phyloP scores from a whole-genome alignment of 2,329 filamentous ascomycete genomes.

The Penicillium sp. region DNA sequence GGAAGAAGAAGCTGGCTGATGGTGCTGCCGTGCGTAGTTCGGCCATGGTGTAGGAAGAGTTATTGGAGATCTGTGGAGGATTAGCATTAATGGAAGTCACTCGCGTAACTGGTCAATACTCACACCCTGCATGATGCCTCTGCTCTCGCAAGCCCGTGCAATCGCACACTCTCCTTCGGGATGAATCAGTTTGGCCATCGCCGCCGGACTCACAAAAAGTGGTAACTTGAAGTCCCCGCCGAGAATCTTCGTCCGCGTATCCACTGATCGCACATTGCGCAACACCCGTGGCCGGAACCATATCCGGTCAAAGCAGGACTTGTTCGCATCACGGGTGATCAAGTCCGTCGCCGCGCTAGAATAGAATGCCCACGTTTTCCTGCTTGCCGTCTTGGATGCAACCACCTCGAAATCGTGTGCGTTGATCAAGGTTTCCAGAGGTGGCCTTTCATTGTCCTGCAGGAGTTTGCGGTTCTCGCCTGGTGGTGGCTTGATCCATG shows the following conservation, averaged over 20 bases:
- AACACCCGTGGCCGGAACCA: constrained; percentile 62
- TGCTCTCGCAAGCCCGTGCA: constrained; percentile 53
- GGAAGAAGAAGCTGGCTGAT: constrained; percentile 53
- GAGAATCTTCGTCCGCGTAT: constrained; percentile 57
- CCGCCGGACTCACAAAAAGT: constrained; percentile 65
- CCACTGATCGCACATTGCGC: constrained; percentile 57
- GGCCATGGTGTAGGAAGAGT: constrained; percentile 59
- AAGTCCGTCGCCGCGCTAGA: constrained; percentile 67
- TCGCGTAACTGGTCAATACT: constrained; percentile 9
- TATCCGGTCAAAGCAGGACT: constrained; percentile 57
- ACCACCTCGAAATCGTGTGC: constrained; percentile 63
- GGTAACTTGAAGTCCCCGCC: constrained; percentile 57
- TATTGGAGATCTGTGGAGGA: constrained; percentile 56
- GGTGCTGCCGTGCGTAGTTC: constrained; percentile 54
- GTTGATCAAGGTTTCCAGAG: constrained; percentile 59
- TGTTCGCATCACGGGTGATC: constrained; percentile 60
- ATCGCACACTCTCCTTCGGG: constrained; percentile 64
- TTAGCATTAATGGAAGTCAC: neutral
- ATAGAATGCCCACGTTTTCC: constrained; percentile 71
- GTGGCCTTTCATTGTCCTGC: constrained; percentile 48
- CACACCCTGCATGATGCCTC: constrained; percentile 60
- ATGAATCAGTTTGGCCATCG: constrained; percentile 66
- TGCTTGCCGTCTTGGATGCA: constrained; percentile 57
- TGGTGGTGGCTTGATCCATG: constrained; percentile 49
- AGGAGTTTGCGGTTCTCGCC: constrained; percentile 31